phyloP scores from a whole-genome alignment of 2,329 filamentous ascomycete species.

The Mariannaea elegans region DNA sequence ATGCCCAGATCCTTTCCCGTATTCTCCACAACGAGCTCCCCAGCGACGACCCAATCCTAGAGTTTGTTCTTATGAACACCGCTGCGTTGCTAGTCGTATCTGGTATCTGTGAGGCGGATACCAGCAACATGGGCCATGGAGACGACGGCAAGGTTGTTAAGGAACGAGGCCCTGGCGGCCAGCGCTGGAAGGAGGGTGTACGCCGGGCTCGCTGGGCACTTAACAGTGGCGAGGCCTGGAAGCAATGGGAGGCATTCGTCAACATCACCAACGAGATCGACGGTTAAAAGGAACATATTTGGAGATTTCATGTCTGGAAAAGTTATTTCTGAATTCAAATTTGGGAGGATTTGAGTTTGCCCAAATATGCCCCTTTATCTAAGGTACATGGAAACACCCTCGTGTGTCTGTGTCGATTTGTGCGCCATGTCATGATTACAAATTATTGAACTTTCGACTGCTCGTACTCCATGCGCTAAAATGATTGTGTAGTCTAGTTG shows the following conservation, averaged over 20 bases:
- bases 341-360: conserved; percentile 1
- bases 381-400: conserved; percentile 7
- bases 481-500: not conserved
- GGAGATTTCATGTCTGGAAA: conserved; percentile 3
- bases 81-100: conserved; percentile 87
- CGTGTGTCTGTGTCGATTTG: conserved; percentile 6
- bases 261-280: conserved; percentile 74
- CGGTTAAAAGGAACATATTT: conserved; percentile 19
- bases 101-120: conserved; percentile 85
- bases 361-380: conserved; percentile 12
- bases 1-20: conserved; percentile 82
- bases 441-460: conserved; percentile 3
- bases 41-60: conserved; percentile 82
- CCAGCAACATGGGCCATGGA: conserved; percentile 79
- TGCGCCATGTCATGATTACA: conserved; percentile 16
- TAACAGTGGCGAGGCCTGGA: conserved; percentile 85
- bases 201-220: conserved; percentile 88
- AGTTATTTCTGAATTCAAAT: conserved; percentile 13
- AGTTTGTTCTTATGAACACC: conserved; percentile 95
- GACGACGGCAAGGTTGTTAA: conserved; percentile 83
- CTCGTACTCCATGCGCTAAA: not conserved
- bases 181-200: conserved; percentile 95
- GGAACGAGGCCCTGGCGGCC: conserved; percentile 84
- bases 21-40: conserved; percentile 79
- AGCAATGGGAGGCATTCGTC: conserved; percentile 84